A percentile compares a stretch with the other conserved stretches of the same genome.
Conservation (phyloP, 345 rosid genomes). For the Moricandia moricandioides region DNA sequence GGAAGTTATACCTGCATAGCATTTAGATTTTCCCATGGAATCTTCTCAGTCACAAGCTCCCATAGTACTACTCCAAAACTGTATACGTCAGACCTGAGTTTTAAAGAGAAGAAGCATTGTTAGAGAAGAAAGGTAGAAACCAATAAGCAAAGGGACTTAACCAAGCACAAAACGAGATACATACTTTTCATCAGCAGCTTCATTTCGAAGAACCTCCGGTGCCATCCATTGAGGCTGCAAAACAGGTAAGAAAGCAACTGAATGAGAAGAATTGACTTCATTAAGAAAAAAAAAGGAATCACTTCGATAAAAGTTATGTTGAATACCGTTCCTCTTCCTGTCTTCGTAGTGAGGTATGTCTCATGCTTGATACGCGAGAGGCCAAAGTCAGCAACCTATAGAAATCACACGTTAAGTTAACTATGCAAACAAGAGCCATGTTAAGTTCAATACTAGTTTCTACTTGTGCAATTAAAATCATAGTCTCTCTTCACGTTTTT, state of each 20-base stretch:
- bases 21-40: constrained; percentile 94
- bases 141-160: constrained; percentile 5
- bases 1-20: constrained; percentile 76
- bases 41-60: constrained; percentile 94
- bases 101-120: neutral
- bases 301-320: neutral
- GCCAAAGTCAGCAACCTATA: constrained; percentile 96
- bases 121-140: neutral
- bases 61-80: constrained; percentile 90
- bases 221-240: constrained; percentile 99
- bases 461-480: neutral
- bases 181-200: constrained; percentile 90
- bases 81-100: constrained; percentile 77
- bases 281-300: constrained; percentile 6
- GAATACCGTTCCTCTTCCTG: constrained; percentile 90
- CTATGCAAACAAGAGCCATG: neutral
- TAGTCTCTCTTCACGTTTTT: constrained; percentile 8
- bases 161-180: constrained; percentile 22
- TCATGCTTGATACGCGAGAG: constrained; percentile 89
- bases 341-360: constrained; percentile 74
- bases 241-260: constrained; percentile 10
- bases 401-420: constrained; percentile 17
- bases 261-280: constrained; percentile 4
- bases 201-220: constrained; percentile 91
- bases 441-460: constrained; percentile 1